phyloP scores from a whole-genome alignment of 192 early-diverging fungal genomes.

The Nowakowskiella sp. region DNA sequence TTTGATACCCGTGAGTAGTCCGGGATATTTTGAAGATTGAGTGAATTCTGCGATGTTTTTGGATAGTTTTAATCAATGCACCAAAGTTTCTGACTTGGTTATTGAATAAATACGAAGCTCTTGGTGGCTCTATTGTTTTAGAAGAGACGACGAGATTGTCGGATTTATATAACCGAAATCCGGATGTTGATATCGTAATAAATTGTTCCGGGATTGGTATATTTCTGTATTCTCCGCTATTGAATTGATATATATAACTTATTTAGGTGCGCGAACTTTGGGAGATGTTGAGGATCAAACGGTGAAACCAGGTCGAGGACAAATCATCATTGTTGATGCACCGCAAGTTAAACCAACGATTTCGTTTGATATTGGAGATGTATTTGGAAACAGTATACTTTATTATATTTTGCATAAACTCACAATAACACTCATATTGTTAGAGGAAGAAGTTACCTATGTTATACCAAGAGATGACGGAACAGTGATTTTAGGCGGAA shows the following conservation, averaged over 20 bases:
- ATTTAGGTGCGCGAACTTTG: conserved; percentile 40
- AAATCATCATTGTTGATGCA: conserved; percentile 67
- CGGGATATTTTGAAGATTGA: too few species aligned
- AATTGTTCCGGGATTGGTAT: conserved; percentile 74
- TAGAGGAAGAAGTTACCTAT: conserved; percentile 64
- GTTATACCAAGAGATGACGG: conserved; percentile 78
- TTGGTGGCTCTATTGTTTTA: conserved; percentile 47
- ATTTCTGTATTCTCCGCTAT: not conserved
- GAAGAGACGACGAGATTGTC: too few species aligned
- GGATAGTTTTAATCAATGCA: conserved; percentile 52
- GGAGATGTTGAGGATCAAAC: conserved; percentile 63
- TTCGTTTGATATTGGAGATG: conserved; percentile 17
- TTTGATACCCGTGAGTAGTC: conserved; percentile 56
- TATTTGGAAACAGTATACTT: too few species aligned
- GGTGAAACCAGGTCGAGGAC: conserved; percentile 73
- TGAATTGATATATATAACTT: too few species aligned
- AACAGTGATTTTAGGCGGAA: conserved; percentile 69
- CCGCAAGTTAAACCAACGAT: conserved; percentile 61
- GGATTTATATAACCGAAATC: too few species aligned
- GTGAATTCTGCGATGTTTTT: too few species aligned
- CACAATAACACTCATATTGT: too few species aligned
- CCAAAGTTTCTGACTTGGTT: conserved; percentile 62
- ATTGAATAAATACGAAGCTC: conserved; percentile 32
- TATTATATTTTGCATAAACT: too few species aligned
- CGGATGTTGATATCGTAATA: conserved; percentile 56